phyloP scores from a whole-genome alignment of 768 basidiomycete genomes.

The Kwoniella heveanensis region DNA sequence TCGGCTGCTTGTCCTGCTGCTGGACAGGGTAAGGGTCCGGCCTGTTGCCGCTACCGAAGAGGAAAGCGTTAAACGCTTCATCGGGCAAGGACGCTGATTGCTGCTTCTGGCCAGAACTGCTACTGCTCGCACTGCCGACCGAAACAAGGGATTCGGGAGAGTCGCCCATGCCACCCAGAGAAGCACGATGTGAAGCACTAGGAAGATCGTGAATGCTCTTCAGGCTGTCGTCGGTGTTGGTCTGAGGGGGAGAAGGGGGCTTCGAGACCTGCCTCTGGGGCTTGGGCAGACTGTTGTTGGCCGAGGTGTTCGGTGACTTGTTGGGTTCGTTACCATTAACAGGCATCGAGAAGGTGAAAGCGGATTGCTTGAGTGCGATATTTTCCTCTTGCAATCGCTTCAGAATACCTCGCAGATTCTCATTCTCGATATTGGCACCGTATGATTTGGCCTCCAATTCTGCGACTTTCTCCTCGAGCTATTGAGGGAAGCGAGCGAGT shows the following conservation, averaged over 20 bases:
- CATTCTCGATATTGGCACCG: conserved; percentile 73
- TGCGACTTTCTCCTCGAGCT: conserved; percentile 90
- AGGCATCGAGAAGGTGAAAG: conserved; percentile 83
- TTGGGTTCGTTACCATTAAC: conserved; percentile 48
- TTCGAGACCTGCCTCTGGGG: conserved; percentile 19
- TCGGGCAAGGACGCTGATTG: conserved; percentile 19
- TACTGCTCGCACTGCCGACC: conserved; percentile 17
- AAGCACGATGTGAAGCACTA: conserved; percentile 12
- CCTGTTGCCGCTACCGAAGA: conserved; percentile 18
- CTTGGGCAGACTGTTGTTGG: conserved; percentile 4
- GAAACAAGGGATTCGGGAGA: conserved; percentile 39
- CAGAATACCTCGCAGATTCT: conserved; percentile 83
- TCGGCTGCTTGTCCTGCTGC: background rate
- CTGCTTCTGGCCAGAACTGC: conserved; percentile 9
- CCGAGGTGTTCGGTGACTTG: conserved; percentile 11
- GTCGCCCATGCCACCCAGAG: conserved; percentile 19
- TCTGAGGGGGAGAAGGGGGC: conserved; percentile 41
- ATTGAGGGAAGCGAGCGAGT: background rate
- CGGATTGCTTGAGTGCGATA: conserved; percentile 71
- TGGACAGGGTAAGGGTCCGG: conserved; percentile 1
- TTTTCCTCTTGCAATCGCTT: conserved; percentile 85
- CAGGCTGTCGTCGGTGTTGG: conserved; percentile 30
- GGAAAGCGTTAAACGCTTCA: conserved; percentile 34
- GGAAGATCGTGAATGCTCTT: conserved; percentile 36
- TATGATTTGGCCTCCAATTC: conserved; percentile 82